Evolutionary conservation across 1,139 yeast genomes (phyloP).

Genomic region (Diutina siamensis): DNA sequence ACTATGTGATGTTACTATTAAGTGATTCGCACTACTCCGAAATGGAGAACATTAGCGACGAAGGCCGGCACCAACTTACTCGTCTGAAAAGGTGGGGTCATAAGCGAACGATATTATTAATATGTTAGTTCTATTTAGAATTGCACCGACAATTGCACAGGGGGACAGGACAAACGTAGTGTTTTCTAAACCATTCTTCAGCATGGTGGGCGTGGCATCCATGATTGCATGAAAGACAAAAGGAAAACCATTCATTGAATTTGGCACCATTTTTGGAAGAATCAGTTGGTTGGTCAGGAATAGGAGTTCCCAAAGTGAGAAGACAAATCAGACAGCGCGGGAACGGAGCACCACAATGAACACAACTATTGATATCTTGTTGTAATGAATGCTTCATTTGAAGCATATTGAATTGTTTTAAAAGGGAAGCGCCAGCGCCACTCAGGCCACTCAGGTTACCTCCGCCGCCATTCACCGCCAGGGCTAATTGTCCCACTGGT

Average conservation of each 20-base stretch:
- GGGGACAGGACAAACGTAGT: slow-evolving; percentile 86
- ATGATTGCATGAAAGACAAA: slow-evolving; percentile 83
- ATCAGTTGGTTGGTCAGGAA: slow-evolving; percentile 38
- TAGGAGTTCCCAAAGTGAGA: slow-evolving; percentile 66
- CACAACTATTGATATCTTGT: slow-evolving; percentile 40
- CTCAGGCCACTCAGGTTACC: slow-evolving; percentile 6
- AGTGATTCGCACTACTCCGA: neutral
- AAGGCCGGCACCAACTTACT: too few species aligned
- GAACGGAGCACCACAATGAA: slow-evolving; percentile 79
- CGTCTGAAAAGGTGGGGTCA: too few species aligned
- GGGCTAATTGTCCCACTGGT: slow-evolving; percentile 3
- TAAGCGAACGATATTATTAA: too few species aligned
- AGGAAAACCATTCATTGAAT: slow-evolving; percentile 52
- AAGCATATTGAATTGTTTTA: slow-evolving; percentile 30
- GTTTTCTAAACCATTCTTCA: slow-evolving; percentile 87
- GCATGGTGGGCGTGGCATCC: slow-evolving; percentile 95
- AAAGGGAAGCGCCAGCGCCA: slow-evolving; percentile 12
- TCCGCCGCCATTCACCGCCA: neutral
- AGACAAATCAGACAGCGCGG: slow-evolving; percentile 90
- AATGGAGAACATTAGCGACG: neutral
- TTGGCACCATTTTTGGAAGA: slow-evolving; percentile 22
- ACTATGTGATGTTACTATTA: too few species aligned
- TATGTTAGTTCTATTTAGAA: slow-evolving; percentile 22
- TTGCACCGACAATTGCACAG: slow-evolving; percentile 82
- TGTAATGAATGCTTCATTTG: slow-evolving; percentile 10